phyloP scores from a whole-genome alignment of 148 eudicot species.

The Amaranthus cruentus region DNA sequence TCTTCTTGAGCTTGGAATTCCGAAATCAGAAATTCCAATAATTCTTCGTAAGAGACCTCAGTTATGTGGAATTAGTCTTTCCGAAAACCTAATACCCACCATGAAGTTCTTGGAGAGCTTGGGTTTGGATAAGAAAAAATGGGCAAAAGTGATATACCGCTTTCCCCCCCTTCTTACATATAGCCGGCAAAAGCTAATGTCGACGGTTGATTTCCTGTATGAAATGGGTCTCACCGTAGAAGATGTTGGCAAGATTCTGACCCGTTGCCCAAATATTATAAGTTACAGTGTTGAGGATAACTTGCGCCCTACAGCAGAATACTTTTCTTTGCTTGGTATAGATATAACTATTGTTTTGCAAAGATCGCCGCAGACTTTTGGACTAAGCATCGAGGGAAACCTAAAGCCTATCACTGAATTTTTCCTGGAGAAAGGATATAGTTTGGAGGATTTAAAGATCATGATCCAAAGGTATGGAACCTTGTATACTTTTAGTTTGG shows the following conservation, averaged over 20 bases:
- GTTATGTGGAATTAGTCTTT: constrained; percentile 72
- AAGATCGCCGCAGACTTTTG: constrained; percentile 62
- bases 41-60: constrained; percentile 78
- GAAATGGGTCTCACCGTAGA: constrained; percentile 72
- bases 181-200: constrained; percentile 61
- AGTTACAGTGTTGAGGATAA: constrained; percentile 83
- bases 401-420: constrained; percentile 68
- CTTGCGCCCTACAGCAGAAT: constrained; percentile 62
- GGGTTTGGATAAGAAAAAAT: constrained; percentile 69
- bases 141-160: constrained; percentile 78
- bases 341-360: constrained; percentile 49
- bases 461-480: constrained; percentile 66
- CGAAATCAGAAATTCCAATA: constrained; percentile 59
- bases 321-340: constrained; percentile 51
- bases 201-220: constrained; percentile 67
- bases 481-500: constrained; percentile 69
- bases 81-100: constrained; percentile 79
- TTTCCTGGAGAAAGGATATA: constrained; percentile 59
- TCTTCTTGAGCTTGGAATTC: constrained; percentile 73
- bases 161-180: constrained; percentile 79
- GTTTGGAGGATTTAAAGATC: constrained; percentile 38
- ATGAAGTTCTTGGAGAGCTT: constrained; percentile 65
- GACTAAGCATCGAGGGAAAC: constrained; percentile 59
- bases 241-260: constrained; percentile 58
- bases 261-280: constrained; percentile 69